Conservation (phyloP, 495 filamentous ascomycete species). For the Penicillium dipodomyicola region DNA sequence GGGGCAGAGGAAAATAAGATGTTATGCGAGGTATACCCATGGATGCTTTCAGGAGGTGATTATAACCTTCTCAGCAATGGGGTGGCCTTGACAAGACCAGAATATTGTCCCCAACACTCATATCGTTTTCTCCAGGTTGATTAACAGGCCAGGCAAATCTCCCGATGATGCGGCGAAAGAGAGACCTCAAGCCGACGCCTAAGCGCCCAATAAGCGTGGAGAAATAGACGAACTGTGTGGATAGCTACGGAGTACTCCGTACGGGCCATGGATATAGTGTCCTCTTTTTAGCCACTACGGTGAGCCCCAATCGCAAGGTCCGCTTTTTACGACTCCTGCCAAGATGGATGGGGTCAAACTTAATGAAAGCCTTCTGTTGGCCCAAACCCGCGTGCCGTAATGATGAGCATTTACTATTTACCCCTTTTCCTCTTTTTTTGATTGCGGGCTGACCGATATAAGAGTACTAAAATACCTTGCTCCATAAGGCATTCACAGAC, state of each 20-base stretch:
- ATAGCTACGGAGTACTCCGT: conserved; percentile 6
- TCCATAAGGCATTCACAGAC: background rate
- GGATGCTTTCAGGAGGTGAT: background rate
- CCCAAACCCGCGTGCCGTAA: background rate
- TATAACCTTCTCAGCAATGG: background rate
- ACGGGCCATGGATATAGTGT: conserved; percentile 27
- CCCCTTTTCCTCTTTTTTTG: background rate
- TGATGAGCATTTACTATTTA: background rate
- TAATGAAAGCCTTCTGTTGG: background rate
- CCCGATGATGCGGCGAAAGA: conserved; percentile 16
- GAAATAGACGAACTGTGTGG: conserved; percentile 26
- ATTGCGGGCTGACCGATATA: background rate
- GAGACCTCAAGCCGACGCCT: conserved; percentile 6
- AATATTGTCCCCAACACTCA: background rate
- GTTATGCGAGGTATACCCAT: background rate
- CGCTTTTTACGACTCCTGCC: conserved; percentile 6
- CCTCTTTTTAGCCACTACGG: conserved; percentile 5
- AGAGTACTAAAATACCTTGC: background rate
- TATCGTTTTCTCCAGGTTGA: conserved; percentile 20
- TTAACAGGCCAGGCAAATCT: conserved; percentile 17
- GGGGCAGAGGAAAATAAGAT: background rate
- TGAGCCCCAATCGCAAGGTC: conserved; percentile 7
- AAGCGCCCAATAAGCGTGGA: conserved; percentile 16
- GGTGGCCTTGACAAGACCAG: conserved; percentile 11
- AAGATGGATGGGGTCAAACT: background rate